Conservation (phyloP, 768 basidiomycete genomes). For the Hydnum rufescens region DNA sequence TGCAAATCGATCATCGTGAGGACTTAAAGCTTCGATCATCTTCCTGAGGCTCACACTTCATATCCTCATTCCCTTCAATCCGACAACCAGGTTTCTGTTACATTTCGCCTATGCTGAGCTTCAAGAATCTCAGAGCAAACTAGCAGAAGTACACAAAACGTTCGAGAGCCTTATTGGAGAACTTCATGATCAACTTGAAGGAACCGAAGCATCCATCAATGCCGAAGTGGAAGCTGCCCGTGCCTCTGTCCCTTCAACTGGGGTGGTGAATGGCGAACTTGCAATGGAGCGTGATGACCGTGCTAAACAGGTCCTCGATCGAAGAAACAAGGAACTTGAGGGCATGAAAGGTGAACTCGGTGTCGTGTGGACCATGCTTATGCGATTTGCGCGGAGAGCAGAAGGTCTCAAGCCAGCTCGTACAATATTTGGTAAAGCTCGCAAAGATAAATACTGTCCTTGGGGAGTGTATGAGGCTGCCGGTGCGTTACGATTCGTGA, state of each 20-base stretch:
- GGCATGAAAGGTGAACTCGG: conserved; percentile 52
- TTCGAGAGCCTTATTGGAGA: conserved; percentile 55
- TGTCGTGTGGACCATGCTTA: conserved; percentile 60
- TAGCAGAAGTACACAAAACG: conserved; percentile 43
- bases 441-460: conserved; percentile 52
- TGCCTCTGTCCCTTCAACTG: conserved; percentile 4
- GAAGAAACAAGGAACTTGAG: conserved; percentile 20
- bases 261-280: background rate
- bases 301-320: conserved; percentile 14
- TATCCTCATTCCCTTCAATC: too few species aligned
- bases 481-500: conserved; percentile 28
- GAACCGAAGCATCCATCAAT: conserved; percentile 16
- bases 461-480: conserved; percentile 94
- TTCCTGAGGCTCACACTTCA: too few species aligned
- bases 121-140: conserved; percentile 42
- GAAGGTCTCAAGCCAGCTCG: conserved; percentile 72
- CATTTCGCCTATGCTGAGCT: conserved; percentile 74
- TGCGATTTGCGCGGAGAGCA: conserved; percentile 76
- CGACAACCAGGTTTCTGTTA: conserved; percentile 52
- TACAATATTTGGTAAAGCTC: conserved; percentile 58
- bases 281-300: conserved; percentile 10
- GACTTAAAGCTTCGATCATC: too few species aligned
- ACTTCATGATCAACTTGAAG: conserved; percentile 45
- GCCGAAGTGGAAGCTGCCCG: conserved; percentile 23
- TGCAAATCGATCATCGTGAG: conserved; percentile 66